These are phyloP conservation scores for Podospora conica DNA, from an alignment of 495 filamentous ascomycete genomes.

Conservation along the genomic window DNA sequence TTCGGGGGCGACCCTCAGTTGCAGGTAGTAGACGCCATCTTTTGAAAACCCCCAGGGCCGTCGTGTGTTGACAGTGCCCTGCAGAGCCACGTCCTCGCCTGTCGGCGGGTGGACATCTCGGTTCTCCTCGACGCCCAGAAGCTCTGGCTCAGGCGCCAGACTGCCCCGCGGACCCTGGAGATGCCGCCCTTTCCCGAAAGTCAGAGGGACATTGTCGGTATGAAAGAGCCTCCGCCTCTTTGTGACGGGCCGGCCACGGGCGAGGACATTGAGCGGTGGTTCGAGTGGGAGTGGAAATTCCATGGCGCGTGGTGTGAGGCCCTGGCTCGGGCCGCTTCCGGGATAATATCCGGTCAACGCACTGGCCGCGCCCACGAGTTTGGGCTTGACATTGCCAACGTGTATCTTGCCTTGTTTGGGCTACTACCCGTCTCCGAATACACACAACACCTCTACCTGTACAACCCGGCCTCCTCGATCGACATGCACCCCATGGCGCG, in stretches of 20 bases:
- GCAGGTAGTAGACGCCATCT: constrained; percentile 22
- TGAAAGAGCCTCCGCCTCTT: neutral
- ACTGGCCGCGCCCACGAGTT: no score
- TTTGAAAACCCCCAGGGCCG: neutral
- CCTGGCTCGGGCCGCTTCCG: no score
- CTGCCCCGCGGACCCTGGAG: neutral
- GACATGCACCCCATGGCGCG: constrained; percentile 25
- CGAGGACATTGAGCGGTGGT: neutral
- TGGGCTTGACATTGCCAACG: no score
- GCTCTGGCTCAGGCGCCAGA: constrained; percentile 20
- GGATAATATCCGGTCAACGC: no score
- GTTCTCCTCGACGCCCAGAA: constrained; percentile 29
- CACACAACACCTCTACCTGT: neutral
- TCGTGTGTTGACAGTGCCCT: neutral
- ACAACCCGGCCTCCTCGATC: neutral
- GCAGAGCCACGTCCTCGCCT: constrained; percentile 30
- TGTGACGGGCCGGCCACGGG: neutral
- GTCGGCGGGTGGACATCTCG: constrained; percentile 24
- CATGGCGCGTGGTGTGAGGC: neutral
- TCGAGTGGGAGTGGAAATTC: neutral
- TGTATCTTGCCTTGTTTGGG: no score
- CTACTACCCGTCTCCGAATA: no score
- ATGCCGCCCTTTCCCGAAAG: neutral
- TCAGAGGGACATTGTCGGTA: neutral
- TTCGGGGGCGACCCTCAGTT: constrained; percentile 27